Percentiles rank a stretch among this genome's conserved stretches.
phyloP scores from a whole-genome alignment of 495 filamentous ascomycete genomes.

The Clavariopsis aquatica region DNA sequence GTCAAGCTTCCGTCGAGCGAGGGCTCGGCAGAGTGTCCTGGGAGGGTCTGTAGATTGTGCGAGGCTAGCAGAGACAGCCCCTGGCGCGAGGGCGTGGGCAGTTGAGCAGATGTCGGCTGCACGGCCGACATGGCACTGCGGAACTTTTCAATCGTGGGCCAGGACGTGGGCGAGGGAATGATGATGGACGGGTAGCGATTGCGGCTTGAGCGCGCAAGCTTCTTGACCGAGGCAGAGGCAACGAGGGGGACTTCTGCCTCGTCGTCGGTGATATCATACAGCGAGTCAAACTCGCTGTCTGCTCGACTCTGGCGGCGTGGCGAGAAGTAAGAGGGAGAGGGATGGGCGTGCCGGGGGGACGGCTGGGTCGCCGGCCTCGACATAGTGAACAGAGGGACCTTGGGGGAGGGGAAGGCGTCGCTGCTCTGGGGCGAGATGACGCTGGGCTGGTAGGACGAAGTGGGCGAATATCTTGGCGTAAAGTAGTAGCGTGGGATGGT shows the following conservation, averaged over 20 bases:
- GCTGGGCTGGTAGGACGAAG: constrained; percentile 29
- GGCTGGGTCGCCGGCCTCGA: constrained; percentile 26
- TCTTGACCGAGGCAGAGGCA: constrained; percentile 51
- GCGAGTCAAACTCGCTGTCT: constrained; percentile 74
- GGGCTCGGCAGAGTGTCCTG: constrained; percentile 74
- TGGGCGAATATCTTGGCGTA: constrained; percentile 35
- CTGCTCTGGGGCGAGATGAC: constrained; percentile 25
- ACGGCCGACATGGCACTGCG: constrained; percentile 60
- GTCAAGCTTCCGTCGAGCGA: constrained; percentile 86
- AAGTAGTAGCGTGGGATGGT: constrained; percentile 44
- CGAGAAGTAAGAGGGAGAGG: constrained; percentile 48
- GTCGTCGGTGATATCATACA: constrained; percentile 80
- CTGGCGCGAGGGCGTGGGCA: constrained; percentile 75
- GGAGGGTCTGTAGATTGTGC: constrained; percentile 60
- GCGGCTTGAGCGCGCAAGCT: constrained; percentile 43
- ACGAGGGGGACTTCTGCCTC: constrained; percentile 56
- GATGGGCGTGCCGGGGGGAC: constrained; percentile 54
- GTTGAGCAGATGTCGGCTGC: constrained; percentile 72
- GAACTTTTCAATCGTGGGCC: constrained; percentile 57
- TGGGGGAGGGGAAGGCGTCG: constrained; percentile 36
- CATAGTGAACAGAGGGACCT: constrained; percentile 18
- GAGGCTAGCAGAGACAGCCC: constrained; percentile 65
- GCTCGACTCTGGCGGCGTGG: constrained; percentile 55
- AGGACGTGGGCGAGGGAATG: constrained; percentile 67
- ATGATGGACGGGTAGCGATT: constrained; percentile 64